A percentile compares a stretch with the other conserved stretches of the same genome.
Evolutionary conservation across 495 filamentous ascomycete genomes (phyloP).

Genomic region (Penicillium paradoxum): DNA sequence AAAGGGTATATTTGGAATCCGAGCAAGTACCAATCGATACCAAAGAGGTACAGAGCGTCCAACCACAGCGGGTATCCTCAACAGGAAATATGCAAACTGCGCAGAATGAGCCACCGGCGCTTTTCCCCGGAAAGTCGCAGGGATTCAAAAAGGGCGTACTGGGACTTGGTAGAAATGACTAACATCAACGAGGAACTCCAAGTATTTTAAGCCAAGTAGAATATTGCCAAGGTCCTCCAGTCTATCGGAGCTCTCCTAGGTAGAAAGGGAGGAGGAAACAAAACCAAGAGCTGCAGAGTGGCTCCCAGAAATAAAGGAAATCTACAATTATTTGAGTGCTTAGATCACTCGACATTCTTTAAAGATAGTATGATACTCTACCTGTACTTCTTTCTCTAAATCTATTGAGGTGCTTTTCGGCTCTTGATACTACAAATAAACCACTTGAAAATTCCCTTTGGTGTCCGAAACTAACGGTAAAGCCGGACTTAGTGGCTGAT

Average conservation of each 20-base stretch:
- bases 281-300: not conserved
- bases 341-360: slow-evolving; percentile 6
- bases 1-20: not conserved
- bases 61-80: not conserved
- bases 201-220: not conserved
- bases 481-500: slow-evolving; percentile 11
- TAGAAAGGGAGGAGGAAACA: not conserved
- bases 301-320: slow-evolving; percentile 7
- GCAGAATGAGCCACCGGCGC: not conserved
- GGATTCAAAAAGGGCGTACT: not conserved
- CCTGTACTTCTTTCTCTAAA: not conserved
- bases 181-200: not conserved
- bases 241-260: not conserved
- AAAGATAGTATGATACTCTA: slow-evolving; percentile 3
- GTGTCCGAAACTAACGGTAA: slow-evolving; percentile 18
- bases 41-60: not conserved
- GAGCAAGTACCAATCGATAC: not conserved
- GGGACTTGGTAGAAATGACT: not conserved
- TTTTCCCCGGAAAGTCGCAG: not conserved
- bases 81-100: not conserved
- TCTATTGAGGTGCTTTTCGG: slow-evolving; percentile 1
- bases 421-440: not conserved
- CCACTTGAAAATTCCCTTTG: slow-evolving; percentile 2
- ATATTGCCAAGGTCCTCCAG: not conserved
- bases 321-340: not conserved